Conservation (phyloP, 1,284 basidiomycete genomes). For the Ceratobasidium sp. region DNA sequence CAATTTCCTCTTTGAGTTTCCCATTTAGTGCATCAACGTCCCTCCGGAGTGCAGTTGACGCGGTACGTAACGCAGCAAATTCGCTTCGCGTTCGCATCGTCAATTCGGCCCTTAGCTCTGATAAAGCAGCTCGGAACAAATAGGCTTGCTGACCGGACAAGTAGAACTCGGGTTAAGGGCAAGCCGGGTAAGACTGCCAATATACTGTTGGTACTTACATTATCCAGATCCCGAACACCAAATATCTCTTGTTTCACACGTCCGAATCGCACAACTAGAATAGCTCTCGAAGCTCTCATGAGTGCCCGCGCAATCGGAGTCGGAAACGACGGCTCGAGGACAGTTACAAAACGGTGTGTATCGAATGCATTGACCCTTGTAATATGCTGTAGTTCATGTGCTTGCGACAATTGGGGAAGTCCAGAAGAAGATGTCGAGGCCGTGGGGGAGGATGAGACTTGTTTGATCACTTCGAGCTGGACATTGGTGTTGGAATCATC, state of each 20-base stretch:
- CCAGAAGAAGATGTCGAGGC: slow-evolving; percentile 3
- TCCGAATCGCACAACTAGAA: slow-evolving; percentile 83
- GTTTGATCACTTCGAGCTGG: slow-evolving; percentile 29
- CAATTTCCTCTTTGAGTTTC: slow-evolving; percentile 95
- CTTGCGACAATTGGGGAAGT: slow-evolving; percentile 9
- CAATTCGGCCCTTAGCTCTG: slow-evolving; percentile 90
- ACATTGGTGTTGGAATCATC: background rate
- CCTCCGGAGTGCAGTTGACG: slow-evolving; percentile 79
- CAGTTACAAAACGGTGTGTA: slow-evolving; percentile 69
- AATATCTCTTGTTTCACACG: slow-evolving; percentile 80
- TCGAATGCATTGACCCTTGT: slow-evolving; percentile 50
- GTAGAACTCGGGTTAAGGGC: slow-evolving; percentile 37
- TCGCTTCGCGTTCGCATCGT: slow-evolving; percentile 89
- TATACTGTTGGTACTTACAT: slow-evolving; percentile 69
- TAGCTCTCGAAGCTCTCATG: slow-evolving; percentile 87
- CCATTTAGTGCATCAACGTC: slow-evolving; percentile 90
- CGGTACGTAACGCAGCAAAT: slow-evolving; percentile 80
- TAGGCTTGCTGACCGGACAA: slow-evolving; percentile 83
- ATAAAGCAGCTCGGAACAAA: slow-evolving; percentile 92
- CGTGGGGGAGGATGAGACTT: slow-evolving; percentile 15
- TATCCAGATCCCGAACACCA: slow-evolving; percentile 88
- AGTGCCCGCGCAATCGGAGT: slow-evolving; percentile 77
- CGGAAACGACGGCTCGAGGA: slow-evolving; percentile 77
- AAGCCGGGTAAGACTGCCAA: background rate
- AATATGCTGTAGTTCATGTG: slow-evolving; percentile 14